phyloP scores from a whole-genome alignment of 164 flowering plant species.

The Cinnamomum micranthum region DNA sequence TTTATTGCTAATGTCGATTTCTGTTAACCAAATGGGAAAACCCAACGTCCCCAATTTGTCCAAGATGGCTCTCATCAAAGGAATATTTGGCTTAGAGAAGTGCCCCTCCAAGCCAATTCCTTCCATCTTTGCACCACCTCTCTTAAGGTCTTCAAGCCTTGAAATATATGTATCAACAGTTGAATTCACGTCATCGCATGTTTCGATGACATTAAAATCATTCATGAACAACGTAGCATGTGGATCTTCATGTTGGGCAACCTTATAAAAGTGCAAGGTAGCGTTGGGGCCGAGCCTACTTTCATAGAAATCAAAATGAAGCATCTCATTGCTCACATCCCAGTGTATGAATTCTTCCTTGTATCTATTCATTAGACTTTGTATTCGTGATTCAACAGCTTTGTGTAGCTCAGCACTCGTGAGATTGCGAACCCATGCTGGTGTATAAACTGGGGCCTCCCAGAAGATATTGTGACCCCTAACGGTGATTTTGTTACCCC shows the following conservation, averaged over 20 bases:
- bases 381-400: slow-evolving; percentile 58
- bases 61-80: slow-evolving; percentile 67
- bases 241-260: slow-evolving; percentile 67
- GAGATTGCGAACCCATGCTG: slow-evolving; percentile 78
- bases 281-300: slow-evolving; percentile 63
- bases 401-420: slow-evolving; percentile 34
- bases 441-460: slow-evolving; percentile 80
- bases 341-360: slow-evolving; percentile 79
- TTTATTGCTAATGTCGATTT: slow-evolving; percentile 67
- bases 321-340: slow-evolving; percentile 96
- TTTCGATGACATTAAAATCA: slow-evolving; percentile 88
- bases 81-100: slow-evolving; percentile 64
- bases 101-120: slow-evolving; percentile 91
- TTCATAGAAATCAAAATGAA: slow-evolving; percentile 86
- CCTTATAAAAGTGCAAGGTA: slow-evolving; percentile 46
- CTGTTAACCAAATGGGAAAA: slow-evolving; percentile 95
- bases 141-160: slow-evolving; percentile 45
- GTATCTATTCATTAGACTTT: slow-evolving; percentile 68
- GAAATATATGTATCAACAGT: slow-evolving; percentile 67
- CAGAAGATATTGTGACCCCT: slow-evolving; percentile 97
- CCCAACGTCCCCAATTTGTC: slow-evolving; percentile 81
- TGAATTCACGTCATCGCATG: slow-evolving; percentile 72
- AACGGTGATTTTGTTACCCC: slow-evolving; percentile 50
- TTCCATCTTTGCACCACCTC: slow-evolving; percentile 53
- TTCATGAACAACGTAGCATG: slow-evolving; percentile 80